Conservation (phyloP, 805 yeast species). For the Candida chilensis region DNA sequence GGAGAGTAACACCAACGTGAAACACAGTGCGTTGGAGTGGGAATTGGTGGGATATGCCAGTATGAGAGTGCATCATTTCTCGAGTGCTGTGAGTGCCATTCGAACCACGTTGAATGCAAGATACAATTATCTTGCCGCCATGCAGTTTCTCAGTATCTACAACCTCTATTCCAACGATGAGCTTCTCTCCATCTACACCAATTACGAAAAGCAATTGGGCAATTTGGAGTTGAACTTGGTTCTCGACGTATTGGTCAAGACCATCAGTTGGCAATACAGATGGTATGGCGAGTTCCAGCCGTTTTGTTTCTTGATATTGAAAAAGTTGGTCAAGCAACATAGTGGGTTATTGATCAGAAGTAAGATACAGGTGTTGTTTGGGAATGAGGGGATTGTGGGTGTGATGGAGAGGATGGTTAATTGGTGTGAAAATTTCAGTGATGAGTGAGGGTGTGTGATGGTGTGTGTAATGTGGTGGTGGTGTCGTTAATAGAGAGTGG, state of each 20-base stretch:
- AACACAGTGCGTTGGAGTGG: constrained; percentile 67
- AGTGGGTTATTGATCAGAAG: constrained; percentile 30
- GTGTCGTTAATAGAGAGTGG: no score
- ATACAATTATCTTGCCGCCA: constrained; percentile 55
- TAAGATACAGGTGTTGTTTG: constrained; percentile 26
- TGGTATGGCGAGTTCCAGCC: constrained; percentile 53
- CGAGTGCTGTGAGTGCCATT: constrained; percentile 41
- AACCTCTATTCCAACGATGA: constrained; percentile 16
- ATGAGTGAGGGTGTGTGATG: no score
- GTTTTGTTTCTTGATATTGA: constrained; percentile 31
- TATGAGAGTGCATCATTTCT: constrained; percentile 35
- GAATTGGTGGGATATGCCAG: constrained; percentile 56
- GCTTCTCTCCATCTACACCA: constrained; percentile 4
- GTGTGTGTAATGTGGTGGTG: no score
- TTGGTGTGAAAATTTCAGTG: no score
- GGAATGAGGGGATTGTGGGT: constrained; percentile 7
- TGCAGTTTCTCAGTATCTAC: constrained; percentile 37
- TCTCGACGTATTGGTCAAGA: constrained; percentile 32
- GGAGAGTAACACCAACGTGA: constrained; percentile 13
- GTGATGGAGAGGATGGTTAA: constrained; percentile 16
- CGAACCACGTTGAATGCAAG: constrained; percentile 45
- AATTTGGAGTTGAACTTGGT: constrained; percentile 18
- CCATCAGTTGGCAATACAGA: constrained; percentile 53
- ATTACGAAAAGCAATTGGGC: constrained; percentile 7
- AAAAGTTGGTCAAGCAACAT: constrained; percentile 27